phyloP scores from a whole-genome alignment of 192 early-diverging fungal genomes.

The Coemansia erecta region DNA sequence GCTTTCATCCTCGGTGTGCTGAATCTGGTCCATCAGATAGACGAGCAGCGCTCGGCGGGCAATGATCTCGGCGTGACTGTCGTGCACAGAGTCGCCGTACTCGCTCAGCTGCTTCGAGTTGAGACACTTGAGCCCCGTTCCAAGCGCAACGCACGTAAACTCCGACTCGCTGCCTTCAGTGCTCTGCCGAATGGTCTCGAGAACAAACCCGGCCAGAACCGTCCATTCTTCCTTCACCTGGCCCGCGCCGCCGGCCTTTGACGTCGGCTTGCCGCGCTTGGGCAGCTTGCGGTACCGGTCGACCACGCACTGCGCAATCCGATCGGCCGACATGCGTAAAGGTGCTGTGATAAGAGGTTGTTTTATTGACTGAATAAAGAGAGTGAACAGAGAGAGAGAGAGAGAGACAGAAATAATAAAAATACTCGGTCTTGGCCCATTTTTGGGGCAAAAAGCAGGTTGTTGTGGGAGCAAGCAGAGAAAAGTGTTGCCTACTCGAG shows the following conservation, averaged over 20 bases:
- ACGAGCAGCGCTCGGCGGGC: slow-evolving; percentile 72
- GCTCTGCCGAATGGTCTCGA: slow-evolving; percentile 4
- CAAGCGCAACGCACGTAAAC: slow-evolving; percentile 36
- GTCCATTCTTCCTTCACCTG: slow-evolving; percentile 73
- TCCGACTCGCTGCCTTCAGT: not conserved
- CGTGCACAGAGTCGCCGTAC: slow-evolving; percentile 69
- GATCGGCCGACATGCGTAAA: slow-evolving; percentile 9
- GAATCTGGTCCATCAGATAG: slow-evolving; percentile 45
- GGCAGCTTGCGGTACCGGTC: slow-evolving; percentile 58
- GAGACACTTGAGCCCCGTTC: slow-evolving; percentile 87
- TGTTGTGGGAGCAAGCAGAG: not conserved
- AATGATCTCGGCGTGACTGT: slow-evolving; percentile 89
- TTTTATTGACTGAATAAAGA: not conserved
- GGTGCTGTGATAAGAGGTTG: too few species aligned
- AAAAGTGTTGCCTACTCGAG: slow-evolving; percentile 16
- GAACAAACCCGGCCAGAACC: slow-evolving; percentile 75
- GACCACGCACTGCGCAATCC: slow-evolving; percentile 56
- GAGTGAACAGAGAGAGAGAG: not conserved
- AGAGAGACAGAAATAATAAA: too few species aligned
- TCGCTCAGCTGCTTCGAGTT: slow-evolving; percentile 56
- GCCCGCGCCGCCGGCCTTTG: slow-evolving; percentile 11
- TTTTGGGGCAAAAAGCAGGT: too few species aligned
- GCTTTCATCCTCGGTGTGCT: not conserved
- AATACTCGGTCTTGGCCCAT: not conserved
- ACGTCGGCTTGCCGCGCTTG: slow-evolving; percentile 73